phyloP scores from a whole-genome alignment of 2,329 filamentous ascomycete genomes.

The Basipetospora chlamydospora region DNA sequence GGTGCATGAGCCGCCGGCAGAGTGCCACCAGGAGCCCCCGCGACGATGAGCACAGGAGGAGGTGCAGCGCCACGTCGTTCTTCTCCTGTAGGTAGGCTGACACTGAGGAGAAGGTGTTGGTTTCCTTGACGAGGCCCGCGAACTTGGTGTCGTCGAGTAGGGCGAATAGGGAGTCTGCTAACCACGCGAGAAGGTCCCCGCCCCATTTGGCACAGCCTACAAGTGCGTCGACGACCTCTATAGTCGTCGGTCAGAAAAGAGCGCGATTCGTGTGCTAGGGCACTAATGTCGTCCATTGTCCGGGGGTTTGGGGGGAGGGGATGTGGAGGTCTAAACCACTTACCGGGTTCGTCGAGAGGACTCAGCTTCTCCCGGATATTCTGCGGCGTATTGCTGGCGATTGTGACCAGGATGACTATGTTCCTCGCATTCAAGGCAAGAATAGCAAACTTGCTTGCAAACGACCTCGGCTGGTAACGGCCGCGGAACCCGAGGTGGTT shows the following conservation, averaged over 20 bases:
- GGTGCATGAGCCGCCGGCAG: constrained; percentile 46
- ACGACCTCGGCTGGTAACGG: constrained; percentile 43
- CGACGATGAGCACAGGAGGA: constrained; percentile 59
- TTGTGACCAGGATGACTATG: constrained; percentile 48
- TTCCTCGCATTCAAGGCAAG: constrained; percentile 62
- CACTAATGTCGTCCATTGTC: too few relatives aligned
- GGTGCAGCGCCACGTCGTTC: constrained; percentile 44
- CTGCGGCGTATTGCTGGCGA: constrained; percentile 43
- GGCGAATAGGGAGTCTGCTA: constrained; percentile 43
- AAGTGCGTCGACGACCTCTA: constrained; percentile 58
- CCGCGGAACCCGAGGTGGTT: constrained; percentile 62
- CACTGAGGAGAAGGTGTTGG: constrained; percentile 30
- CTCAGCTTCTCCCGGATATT: constrained; percentile 39
- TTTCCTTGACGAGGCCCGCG: constrained; percentile 20
- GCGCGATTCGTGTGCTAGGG: too few relatives aligned
- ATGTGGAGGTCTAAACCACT: constrained; percentile 8
- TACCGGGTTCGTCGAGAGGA: constrained; percentile 45
- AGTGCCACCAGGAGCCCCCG: constrained; percentile 57
- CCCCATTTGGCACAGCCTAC: constrained; percentile 68
- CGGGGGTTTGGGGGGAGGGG: too few relatives aligned
- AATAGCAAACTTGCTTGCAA: constrained; percentile 62
- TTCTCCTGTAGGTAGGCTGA: constrained; percentile 34
- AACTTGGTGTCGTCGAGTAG: constrained; percentile 38
- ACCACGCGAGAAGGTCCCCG: constrained; percentile 52
- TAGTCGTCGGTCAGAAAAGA: background rate